Conservation (phyloP, 2,329 filamentous ascomycete genomes). For the Colletotrichum coccodes region DNA sequence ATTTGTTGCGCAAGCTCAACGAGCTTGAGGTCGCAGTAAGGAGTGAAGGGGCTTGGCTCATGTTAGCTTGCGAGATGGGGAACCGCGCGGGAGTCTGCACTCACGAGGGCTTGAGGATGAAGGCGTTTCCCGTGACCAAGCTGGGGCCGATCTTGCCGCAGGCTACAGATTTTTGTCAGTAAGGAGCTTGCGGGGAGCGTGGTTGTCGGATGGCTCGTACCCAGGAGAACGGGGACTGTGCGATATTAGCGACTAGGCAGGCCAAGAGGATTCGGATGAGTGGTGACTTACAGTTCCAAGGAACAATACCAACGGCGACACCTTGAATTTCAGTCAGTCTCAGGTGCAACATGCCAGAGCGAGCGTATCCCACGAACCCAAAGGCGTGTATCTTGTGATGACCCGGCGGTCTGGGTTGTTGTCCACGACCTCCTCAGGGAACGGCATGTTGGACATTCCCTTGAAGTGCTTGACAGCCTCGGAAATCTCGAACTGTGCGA, state of each 20-base stretch:
- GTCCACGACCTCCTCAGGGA: constrained; percentile 32
- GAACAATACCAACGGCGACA: constrained; percentile 56
- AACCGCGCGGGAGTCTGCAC: neutral
- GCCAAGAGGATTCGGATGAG: constrained; percentile 50
- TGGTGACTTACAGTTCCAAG: constrained; percentile 67
- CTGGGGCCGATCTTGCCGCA: constrained; percentile 66
- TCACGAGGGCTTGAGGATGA: constrained; percentile 66
- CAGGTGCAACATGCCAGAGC: constrained; percentile 32
- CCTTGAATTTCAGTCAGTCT: constrained; percentile 32
- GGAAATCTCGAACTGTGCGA: constrained; percentile 19
- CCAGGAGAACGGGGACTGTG: constrained; percentile 30
- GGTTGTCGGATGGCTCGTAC: neutral
- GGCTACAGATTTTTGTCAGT: constrained; percentile 36
- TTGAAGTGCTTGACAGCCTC: constrained; percentile 27
- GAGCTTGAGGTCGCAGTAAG: constrained; percentile 67
- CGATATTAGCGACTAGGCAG: neutral
- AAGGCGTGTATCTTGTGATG: constrained; percentile 46
- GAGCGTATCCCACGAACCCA: constrained; percentile 39
- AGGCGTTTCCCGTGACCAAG: constrained; percentile 65
- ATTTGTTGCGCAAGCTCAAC: constrained; percentile 66
- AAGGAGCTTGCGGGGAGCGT: neutral
- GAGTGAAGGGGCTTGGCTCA: constrained; percentile 58
- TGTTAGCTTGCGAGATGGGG: constrained; percentile 30
- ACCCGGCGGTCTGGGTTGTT: constrained; percentile 41
- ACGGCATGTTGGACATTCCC: constrained; percentile 15